A percentile compares a stretch with the other conserved stretches of the same genome.
These are phyloP conservation scores for Hymenoscyphus albidus DNA, from an alignment of 2,329 filamentous ascomycete species.

Conservation along the genomic window DNA sequence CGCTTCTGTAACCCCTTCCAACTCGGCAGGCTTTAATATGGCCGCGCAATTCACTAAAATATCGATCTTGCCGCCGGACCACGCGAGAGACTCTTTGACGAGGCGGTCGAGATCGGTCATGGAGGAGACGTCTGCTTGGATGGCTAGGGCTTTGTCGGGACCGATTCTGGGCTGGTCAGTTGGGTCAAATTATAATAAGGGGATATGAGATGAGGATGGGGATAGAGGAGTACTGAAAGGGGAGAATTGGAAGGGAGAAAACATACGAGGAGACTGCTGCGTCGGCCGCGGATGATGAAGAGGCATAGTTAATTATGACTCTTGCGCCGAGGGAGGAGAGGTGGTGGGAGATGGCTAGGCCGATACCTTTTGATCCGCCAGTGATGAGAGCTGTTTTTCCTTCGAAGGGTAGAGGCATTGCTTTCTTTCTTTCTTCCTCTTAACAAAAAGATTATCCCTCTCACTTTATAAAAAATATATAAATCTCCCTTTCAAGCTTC, in stretches of 20 bases:
- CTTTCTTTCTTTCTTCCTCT: constrained; percentile 16
- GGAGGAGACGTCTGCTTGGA: constrained; percentile 53
- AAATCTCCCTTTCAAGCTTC: too few relatives aligned
- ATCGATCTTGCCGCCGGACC: constrained; percentile 47
- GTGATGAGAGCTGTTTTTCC: constrained; percentile 35
- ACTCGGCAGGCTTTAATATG: constrained; percentile 45
- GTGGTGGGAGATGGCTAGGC: constrained; percentile 53
- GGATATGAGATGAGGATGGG: background rate
- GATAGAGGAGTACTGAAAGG: too few relatives aligned
- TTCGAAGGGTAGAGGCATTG: constrained; percentile 17
- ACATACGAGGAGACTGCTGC: constrained; percentile 39
- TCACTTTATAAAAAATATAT: too few relatives aligned
- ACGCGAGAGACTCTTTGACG: constrained; percentile 43
- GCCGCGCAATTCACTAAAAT: constrained; percentile 56
- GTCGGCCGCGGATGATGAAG: constrained; percentile 44
- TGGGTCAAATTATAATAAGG: too few relatives aligned
- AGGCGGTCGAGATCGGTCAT: constrained; percentile 46
- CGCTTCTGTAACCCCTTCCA: constrained; percentile 47
- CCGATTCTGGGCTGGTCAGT: constrained; percentile 39
- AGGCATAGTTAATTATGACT: constrained; percentile 57
- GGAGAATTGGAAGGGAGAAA: too few relatives aligned
- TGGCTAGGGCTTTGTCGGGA: constrained; percentile 44
- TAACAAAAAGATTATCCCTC: too few relatives aligned
- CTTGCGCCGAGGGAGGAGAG: constrained; percentile 53
- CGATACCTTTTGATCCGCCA: constrained; percentile 55